These are phyloP conservation scores for Hypoxylon sp. DNA, from an alignment of 2,329 filamentous ascomycete genomes.

Conservation along the genomic window DNA sequence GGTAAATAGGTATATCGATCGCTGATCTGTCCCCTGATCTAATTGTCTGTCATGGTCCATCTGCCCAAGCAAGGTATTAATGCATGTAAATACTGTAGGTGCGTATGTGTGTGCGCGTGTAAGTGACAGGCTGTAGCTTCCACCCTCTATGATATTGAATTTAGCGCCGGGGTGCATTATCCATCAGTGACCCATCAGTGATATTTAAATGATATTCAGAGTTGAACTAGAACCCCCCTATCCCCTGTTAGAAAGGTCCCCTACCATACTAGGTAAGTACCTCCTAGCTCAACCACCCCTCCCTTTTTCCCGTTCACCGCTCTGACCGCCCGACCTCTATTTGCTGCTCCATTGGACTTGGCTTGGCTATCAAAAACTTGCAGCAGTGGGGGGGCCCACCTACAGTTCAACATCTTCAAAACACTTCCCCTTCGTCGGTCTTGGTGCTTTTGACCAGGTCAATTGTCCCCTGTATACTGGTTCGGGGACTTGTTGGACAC, in stretches of 20 bases:
- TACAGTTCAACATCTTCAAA: constrained; percentile 46
- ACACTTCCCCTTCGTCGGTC: constrained; percentile 30
- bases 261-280: constrained; percentile 33
- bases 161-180: constrained; percentile 18
- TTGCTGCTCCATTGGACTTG: constrained; percentile 30
- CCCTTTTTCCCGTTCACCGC: constrained; percentile 43
- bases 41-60: constrained; percentile 8
- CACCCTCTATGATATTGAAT: not conserved
- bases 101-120: constrained; percentile 1
- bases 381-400: constrained; percentile 37
- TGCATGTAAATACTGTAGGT: constrained; percentile 12
- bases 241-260: constrained; percentile 29
- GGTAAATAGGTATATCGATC: constrained; percentile 35
- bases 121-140: constrained; percentile 6
- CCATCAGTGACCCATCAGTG: constrained; percentile 3
- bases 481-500: constrained; percentile 38
- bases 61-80: constrained; percentile 16
- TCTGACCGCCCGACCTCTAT: constrained; percentile 41
- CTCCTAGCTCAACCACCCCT: constrained; percentile 28
- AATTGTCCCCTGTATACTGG: constrained; percentile 39
- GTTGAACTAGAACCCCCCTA: constrained; percentile 16
- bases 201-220: constrained; percentile 9
- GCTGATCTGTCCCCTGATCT: constrained; percentile 29
- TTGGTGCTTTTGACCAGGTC: constrained; percentile 33
- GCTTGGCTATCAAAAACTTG: constrained; percentile 43